Conservation (phyloP, 164 flowering plant species). For the Vitis cinerea region DNA sequence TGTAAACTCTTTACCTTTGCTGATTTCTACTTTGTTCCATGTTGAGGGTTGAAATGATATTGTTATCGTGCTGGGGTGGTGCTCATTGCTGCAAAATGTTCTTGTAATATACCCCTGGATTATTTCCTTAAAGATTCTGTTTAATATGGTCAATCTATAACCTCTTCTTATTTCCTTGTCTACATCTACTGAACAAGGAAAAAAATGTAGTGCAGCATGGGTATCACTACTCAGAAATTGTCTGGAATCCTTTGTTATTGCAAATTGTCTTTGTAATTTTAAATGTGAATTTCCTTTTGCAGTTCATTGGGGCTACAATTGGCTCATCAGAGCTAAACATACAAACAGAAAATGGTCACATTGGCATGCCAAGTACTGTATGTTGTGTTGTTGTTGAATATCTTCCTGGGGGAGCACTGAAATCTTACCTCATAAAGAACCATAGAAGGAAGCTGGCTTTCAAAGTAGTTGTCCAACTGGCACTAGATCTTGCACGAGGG, state of each 20-base stretch:
- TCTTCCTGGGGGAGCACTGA: slow-evolving; percentile 52
- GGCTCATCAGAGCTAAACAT: slow-evolving; percentile 42
- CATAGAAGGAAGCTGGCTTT: slow-evolving; percentile 49
- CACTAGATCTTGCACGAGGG: slow-evolving; percentile 63
- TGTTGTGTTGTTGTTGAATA: slow-evolving; percentile 62
- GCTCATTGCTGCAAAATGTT: too few relatives aligned
- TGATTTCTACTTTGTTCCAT: too few relatives aligned
- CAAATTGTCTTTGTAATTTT: too few relatives aligned
- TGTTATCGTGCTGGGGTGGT: too few relatives aligned
- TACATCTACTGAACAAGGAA: too few relatives aligned
- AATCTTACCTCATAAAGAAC: slow-evolving; percentile 51
- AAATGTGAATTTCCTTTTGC: slow-evolving; percentile 9
- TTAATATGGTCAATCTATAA: too few relatives aligned
- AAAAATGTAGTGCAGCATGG: too few relatives aligned
- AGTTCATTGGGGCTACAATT: slow-evolving; percentile 59
- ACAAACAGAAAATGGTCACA: slow-evolving; percentile 49
- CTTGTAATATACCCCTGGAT: too few relatives aligned
- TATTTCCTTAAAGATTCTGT: too few relatives aligned
- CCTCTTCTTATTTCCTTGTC: too few relatives aligned
- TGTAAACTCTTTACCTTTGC: too few relatives aligned
- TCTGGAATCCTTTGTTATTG: neutral
- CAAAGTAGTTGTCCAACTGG: slow-evolving; percentile 51
- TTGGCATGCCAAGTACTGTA: slow-evolving; percentile 42
- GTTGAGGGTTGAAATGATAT: too few relatives aligned
- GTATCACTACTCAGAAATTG: neutral